These are phyloP conservation scores for Mycena haematopus DNA, from an alignment of 768 basidiomycete species.

Conservation along the genomic window DNA sequence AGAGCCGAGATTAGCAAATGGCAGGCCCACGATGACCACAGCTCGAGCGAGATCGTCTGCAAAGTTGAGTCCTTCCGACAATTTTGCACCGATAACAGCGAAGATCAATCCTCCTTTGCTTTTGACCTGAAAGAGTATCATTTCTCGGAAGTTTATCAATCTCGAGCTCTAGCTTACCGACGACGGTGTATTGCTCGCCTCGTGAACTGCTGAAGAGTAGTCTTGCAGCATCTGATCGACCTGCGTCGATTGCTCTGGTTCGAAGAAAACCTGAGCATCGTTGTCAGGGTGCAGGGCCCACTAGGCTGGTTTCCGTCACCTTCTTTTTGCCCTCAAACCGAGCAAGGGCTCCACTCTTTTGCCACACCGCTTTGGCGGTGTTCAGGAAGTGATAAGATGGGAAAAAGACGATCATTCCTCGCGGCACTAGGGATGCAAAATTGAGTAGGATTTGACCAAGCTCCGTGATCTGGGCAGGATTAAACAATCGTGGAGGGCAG, in stretches of 20 bases:
- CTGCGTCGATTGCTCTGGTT: slow-evolving; percentile 73
- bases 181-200: slow-evolving; percentile 16
- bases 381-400: slow-evolving; percentile 90
- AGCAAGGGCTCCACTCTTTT: slow-evolving; percentile 60
- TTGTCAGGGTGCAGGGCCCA: slow-evolving; percentile 9
- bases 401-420: slow-evolving; percentile 92
- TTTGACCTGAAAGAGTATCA: slow-evolving; percentile 33
- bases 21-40: slow-evolving; percentile 88
- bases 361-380: slow-evolving; percentile 71
- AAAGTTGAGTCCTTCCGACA: slow-evolving; percentile 91
- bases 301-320: slow-evolving; percentile 21
- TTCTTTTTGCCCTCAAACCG: slow-evolving; percentile 77
- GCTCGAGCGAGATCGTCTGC: slow-evolving; percentile 84
- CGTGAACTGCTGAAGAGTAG: slow-evolving; percentile 62
- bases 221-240: slow-evolving; percentile 80
- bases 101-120: slow-evolving; percentile 74
- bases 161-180: neutral
- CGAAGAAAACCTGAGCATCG: slow-evolving; percentile 76
- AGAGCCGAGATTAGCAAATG: slow-evolving; percentile 92
- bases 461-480: slow-evolving; percentile 66
- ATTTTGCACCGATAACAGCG: slow-evolving; percentile 95
- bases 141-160: neutral
- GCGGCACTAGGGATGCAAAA: slow-evolving; percentile 76
- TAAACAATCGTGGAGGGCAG: neutral
- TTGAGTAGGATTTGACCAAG: slow-evolving; percentile 87